Evolutionary conservation across 176 grass and related monocot species (phyloP), one percentile per base, ranked within the genome.

Genomic region (Poa annua): DNA sequence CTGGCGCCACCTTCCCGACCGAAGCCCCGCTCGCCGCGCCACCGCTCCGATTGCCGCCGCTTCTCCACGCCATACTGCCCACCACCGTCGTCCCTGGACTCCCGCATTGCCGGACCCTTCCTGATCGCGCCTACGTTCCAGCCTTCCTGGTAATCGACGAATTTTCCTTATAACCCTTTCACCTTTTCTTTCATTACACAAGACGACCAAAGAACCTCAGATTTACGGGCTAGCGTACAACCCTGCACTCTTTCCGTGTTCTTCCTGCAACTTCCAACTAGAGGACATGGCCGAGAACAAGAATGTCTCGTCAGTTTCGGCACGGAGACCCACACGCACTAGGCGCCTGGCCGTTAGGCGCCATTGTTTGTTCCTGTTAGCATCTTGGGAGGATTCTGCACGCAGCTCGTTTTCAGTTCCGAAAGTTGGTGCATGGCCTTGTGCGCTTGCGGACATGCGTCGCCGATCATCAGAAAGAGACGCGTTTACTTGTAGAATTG

Each of bases 111-210:
- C 59, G 70, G 66, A 20, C 66, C 60, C 52, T 20, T 32, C 59
- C 60, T 52, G 71, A 78, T 61, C 55, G 38, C 39, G 34, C 75
- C 14, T 12, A 15, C 53, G n/a, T 66, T 66, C 81, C 57, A 36
- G 81, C 53, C 11, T 66, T 49, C 81, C 59, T 26, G 81, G 87
- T 88, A 84, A 66, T 66, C 10, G 3, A 25, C 67, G 45, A 38
- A 49, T 71, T 36, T 59, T 11, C 19, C 10, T 34, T 6, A n/a
- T 34, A 7, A 38, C 19, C 11, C 6, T 45, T 71, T 24, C 6
- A 41, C 11, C 1, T 44, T 44, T 44, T 22, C 35, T 36, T 36
- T 36, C 35, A 36, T 4, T 4, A 36, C 35, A 36, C 35, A 12
- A 66, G 8, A 35, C 14, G 11, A 8, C 33, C 67, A 68, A 52